Evolutionary conservation across 2,329 filamentous ascomycete species (phyloP).

Genomic region (Cercospora zeina): DNA sequence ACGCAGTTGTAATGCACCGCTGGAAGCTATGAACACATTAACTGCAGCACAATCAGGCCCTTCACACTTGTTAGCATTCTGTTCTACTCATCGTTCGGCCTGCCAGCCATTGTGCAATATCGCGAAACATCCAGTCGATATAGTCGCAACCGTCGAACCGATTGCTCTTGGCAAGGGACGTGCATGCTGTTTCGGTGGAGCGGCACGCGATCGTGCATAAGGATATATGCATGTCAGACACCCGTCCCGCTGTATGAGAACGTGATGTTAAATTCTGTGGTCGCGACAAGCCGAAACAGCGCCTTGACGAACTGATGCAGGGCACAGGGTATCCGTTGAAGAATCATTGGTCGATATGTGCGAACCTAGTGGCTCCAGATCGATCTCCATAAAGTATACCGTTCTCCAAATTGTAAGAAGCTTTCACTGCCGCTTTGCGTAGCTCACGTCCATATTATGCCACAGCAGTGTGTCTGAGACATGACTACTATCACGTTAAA

Average conservation of each 20-base stretch:
- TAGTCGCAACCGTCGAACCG: background rate
- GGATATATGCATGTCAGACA: background rate
- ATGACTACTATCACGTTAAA: too few species aligned
- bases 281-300: background rate
- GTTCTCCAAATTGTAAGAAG: too few species aligned
- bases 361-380: too few species aligned
- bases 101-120: background rate
- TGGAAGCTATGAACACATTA: background rate
- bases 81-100: background rate
- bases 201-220: background rate
- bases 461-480: too few species aligned
- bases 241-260: background rate
- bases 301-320: background rate
- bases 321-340: background rate
- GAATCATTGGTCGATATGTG: too few species aligned
- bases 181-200: background rate
- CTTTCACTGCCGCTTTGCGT: too few species aligned
- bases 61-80: constrained; percentile 4
- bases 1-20: background rate
- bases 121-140: background rate
- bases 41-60: background rate
- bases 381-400: too few species aligned
- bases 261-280: background rate
- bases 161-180: background rate
- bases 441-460: too few species aligned